Percentiles rank a stretch among this genome's conserved stretches.
These are phyloP conservation scores for Colletotrichum sp. DNA, from an alignment of 2,329 filamentous ascomycete genomes.

Conservation along the genomic window DNA sequence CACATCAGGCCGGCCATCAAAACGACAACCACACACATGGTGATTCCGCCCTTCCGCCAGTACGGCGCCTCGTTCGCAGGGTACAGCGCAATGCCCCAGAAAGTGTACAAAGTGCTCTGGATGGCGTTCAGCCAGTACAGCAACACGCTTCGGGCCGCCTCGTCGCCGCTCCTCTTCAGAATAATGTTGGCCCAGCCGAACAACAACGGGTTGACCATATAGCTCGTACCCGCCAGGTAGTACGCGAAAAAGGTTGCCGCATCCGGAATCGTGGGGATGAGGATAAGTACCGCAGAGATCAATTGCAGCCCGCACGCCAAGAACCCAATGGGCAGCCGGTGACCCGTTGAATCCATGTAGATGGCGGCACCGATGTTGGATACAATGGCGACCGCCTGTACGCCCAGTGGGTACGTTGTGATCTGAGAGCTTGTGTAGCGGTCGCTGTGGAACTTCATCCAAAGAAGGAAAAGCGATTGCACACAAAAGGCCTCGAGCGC, in stretches of 20 bases:
- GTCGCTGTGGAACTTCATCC: slow-evolving; percentile 27
- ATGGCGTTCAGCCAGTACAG: slow-evolving; percentile 46
- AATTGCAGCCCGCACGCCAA: slow-evolving; percentile 37
- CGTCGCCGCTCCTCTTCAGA: slow-evolving; percentile 30
- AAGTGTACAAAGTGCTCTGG: slow-evolving; percentile 44
- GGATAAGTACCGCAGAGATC: slow-evolving; percentile 33
- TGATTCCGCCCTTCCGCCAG: slow-evolving; percentile 35
- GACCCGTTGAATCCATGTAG: slow-evolving; percentile 37
- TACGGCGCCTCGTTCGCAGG: slow-evolving; percentile 46
- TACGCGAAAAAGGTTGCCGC: slow-evolving; percentile 39
- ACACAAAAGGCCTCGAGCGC: slow-evolving; percentile 35
- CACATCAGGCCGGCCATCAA: neutral
- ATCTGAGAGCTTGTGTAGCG: slow-evolving; percentile 32
- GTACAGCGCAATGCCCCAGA: slow-evolving; percentile 50
- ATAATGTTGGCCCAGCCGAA: slow-evolving; percentile 31
- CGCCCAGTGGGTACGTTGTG: slow-evolving; percentile 41
- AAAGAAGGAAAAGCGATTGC: slow-evolving; percentile 30
- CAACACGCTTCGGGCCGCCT: slow-evolving; percentile 43
- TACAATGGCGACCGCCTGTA: slow-evolving; percentile 41
- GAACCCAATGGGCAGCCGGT: slow-evolving; percentile 37
- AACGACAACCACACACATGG: slow-evolving; percentile 18
- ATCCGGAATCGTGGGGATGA: slow-evolving; percentile 34
- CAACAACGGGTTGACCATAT: slow-evolving; percentile 43
- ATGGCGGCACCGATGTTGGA: slow-evolving; percentile 40
- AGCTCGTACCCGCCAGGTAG: slow-evolving; percentile 41